Evolutionary conservation across 2,329 filamentous ascomycete species (phyloP).

Genomic region (Beauveria sp.): DNA sequence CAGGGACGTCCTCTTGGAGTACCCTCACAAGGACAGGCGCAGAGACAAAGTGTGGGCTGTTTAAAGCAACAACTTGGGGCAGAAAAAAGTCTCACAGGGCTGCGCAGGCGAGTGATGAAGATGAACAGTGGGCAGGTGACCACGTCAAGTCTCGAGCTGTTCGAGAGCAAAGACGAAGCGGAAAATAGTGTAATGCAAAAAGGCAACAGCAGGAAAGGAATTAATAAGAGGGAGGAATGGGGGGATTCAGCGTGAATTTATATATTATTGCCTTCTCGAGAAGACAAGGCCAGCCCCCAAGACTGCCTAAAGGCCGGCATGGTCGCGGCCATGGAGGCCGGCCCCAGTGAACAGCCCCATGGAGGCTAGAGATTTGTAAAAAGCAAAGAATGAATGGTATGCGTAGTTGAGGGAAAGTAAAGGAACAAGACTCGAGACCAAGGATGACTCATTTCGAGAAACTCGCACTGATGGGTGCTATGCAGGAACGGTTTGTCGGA

Average conservation of each 20-base stretch:
- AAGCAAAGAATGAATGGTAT: not conserved
- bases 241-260: not conserved
- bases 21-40: not conserved
- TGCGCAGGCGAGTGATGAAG: not conserved
- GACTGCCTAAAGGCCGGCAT: not conserved
- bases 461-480: not conserved
- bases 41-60: not conserved
- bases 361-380: not conserved
- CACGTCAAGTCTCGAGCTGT: not conserved
- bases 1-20: not conserved
- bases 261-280: not conserved
- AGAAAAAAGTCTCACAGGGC: not conserved
- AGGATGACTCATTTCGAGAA: not conserved
- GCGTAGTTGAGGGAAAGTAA: no score
- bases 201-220: not conserved
- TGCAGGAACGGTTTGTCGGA: not conserved
- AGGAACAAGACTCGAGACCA: not conserved
- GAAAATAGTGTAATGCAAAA: not conserved
- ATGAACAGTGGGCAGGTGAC: conserved; percentile 4
- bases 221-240: not conserved
- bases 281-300: not conserved
- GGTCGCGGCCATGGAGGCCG: conserved; percentile 1
- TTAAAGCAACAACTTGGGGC: not conserved
- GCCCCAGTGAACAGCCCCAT: not conserved
- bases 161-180: not conserved